Evolutionary conservation across 2,329 filamentous ascomycete genomes (phyloP).

Genomic region (Setomelanomma holmii): DNA sequence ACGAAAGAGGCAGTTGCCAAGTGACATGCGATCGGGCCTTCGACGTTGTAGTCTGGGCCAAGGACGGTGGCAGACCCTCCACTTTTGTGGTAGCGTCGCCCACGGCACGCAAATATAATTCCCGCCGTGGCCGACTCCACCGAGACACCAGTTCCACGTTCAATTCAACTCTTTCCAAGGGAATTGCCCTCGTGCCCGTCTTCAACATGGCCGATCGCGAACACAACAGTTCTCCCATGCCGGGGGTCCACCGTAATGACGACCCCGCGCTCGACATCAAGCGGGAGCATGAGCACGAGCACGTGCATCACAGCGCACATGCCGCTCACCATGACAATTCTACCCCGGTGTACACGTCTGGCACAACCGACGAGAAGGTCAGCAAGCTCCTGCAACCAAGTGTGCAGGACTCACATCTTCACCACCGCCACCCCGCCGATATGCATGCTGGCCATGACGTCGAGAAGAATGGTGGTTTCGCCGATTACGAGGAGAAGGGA

Average conservation of each 20-base stretch:
- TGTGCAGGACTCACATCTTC: constrained; percentile 48
- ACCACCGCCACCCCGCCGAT: constrained; percentile 31
- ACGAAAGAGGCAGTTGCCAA: constrained; percentile 48
- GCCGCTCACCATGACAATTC: constrained; percentile 39
- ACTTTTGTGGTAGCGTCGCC: constrained; percentile 36
- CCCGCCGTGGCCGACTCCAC: constrained; percentile 22
- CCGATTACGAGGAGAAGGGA: constrained; percentile 52
- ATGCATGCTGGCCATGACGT: constrained; percentile 29
- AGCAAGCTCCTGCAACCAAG: constrained; percentile 46
- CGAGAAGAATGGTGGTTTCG: constrained; percentile 44
- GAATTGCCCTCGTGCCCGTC: constrained; percentile 38
- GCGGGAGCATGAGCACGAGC: constrained; percentile 48
- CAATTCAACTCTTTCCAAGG: constrained; percentile 26
- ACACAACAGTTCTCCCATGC: constrained; percentile 46
- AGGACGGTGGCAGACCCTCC: constrained; percentile 32
- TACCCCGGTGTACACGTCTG: constrained; percentile 40
- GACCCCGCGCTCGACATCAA: constrained; percentile 49
- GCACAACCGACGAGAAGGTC: constrained; percentile 44
- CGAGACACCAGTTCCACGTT: constrained; percentile 34
- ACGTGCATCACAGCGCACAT: constrained; percentile 47
- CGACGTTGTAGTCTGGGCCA: constrained; percentile 35
- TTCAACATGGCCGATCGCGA: constrained; percentile 43
- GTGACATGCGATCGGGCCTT: constrained; percentile 23
- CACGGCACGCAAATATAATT: constrained; percentile 44
- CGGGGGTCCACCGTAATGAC: constrained; percentile 39